Percentiles rank a stretch among this genome's conserved stretches.
phyloP scores from a whole-genome alignment of 2,329 filamentous ascomycete genomes.

The Bipolaris zeicola region DNA sequence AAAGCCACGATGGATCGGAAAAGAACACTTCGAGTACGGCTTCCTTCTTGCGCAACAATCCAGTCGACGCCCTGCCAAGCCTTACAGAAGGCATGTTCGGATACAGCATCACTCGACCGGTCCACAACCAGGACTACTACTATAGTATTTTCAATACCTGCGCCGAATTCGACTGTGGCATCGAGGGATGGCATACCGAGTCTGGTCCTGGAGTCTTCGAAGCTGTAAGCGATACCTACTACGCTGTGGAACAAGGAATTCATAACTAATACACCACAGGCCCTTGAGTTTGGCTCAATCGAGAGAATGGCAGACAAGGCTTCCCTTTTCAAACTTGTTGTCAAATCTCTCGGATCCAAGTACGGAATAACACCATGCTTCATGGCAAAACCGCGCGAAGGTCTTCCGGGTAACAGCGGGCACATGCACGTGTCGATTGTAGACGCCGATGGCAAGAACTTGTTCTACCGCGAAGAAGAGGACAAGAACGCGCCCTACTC shows the following conservation, averaged over 20 bases:
- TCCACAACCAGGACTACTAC: constrained; percentile 91
- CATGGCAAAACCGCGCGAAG: constrained; percentile 95
- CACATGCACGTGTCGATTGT: constrained; percentile 94
- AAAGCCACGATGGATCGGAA: constrained; percentile 55
- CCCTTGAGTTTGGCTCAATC: constrained; percentile 88
- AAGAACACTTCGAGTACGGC: constrained; percentile 72
- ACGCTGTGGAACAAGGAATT: neutral
- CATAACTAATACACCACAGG: constrained; percentile 57
- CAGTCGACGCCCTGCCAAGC: constrained; percentile 73
- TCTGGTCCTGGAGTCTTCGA: constrained; percentile 94
- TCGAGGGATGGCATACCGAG: constrained; percentile 96
- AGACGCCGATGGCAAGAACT: constrained; percentile 78
- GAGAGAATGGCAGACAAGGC: constrained; percentile 90
- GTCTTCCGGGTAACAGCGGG: constrained; percentile 90
- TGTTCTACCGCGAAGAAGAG: constrained; percentile 74
- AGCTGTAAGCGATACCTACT: constrained; percentile 60
- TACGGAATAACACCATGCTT: constrained; percentile 95
- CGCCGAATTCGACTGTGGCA: constrained; percentile 74
- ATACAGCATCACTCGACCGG: constrained; percentile 84
- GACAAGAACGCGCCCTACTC: constrained; percentile 66
- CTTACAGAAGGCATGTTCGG: constrained; percentile 96
- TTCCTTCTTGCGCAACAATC: constrained; percentile 73
- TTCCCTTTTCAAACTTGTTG: constrained; percentile 90
- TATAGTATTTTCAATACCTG: constrained; percentile 86
- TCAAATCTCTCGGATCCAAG: constrained; percentile 85